These are phyloP conservation scores for Phytophthora constricta DNA, from an alignment of 352 stramenopile genomes.

Conservation along the genomic window DNA sequence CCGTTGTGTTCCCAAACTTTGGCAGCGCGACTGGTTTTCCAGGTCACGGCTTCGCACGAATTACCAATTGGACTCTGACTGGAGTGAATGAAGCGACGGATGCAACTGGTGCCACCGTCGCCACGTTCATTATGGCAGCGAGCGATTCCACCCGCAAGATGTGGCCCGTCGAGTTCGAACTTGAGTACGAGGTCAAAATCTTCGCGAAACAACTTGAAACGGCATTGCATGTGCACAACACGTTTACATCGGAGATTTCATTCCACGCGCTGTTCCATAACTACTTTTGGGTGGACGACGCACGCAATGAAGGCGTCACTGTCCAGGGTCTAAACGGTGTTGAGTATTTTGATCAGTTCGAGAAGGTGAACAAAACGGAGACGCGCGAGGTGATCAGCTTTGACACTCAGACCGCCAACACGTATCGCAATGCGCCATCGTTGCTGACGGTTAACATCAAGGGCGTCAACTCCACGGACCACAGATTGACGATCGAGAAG, in stretches of 20 bases:
- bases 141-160: constrained; percentile 22
- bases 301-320: constrained; percentile 49
- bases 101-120: constrained; percentile 5
- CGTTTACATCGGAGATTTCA: constrained; percentile 63
- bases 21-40: constrained; percentile 50
- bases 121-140: constrained; percentile 22
- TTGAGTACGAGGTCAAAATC: constrained; percentile 66
- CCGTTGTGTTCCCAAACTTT: constrained; percentile 91
- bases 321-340: constrained; percentile 87
- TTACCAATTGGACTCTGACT: constrained; percentile 23
- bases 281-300: constrained; percentile 86
- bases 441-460: constrained; percentile 58
- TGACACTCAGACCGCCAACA: constrained; percentile 77
- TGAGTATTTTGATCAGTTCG: constrained; percentile 84
- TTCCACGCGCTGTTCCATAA: constrained; percentile 94
- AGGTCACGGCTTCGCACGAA: constrained; percentile 86
- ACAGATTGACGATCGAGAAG: constrained; percentile 68
- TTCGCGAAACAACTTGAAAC: constrained; percentile 57
- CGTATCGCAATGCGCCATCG: constrained; percentile 70
- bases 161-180: constrained; percentile 53
- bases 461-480: constrained; percentile 35
- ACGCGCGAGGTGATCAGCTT: constrained; percentile 59
- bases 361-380: constrained; percentile 51
- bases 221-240: constrained; percentile 85
- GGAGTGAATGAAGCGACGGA: background rate